Evolutionary conservation across 345 rosid species (phyloP).

Genomic region (Salix suchowensis): DNA sequence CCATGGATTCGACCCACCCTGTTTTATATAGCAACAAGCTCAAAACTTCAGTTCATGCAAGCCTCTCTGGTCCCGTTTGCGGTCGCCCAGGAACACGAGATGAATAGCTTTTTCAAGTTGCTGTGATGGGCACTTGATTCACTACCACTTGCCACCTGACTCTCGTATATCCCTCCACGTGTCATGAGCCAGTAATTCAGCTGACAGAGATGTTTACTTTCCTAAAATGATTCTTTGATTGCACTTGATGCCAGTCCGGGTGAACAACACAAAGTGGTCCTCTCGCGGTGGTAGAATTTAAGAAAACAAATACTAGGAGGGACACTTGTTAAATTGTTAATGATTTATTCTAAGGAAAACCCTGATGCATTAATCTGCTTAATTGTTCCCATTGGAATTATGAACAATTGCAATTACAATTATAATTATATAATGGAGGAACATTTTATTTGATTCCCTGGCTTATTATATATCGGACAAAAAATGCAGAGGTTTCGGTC

Average conservation of each 20-base stretch:
- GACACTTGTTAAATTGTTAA: no score
- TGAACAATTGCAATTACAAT: no score
- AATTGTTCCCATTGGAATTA: no score
- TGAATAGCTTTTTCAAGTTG: background rate
- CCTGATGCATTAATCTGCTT: background rate
- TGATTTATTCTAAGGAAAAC: background rate
- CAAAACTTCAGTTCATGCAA: no score
- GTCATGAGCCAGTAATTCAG: background rate
- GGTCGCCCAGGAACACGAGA: no score
- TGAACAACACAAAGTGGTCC: background rate
- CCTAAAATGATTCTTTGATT: background rate
- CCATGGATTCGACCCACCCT: no score
- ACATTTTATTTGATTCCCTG: no score
- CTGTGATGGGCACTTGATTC: background rate
- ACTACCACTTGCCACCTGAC: background rate
- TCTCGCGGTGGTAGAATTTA: background rate
- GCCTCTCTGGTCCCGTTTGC: no score
- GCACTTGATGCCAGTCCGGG: background rate
- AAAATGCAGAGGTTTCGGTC: background rate
- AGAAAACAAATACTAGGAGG: background rate
- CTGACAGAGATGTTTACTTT: background rate
- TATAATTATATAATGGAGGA: background rate
- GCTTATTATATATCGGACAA: background rate
- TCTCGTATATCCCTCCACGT: background rate
- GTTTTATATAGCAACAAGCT: no score